phyloP scores from a whole-genome alignment of 2,329 filamentous ascomycete species.

The Sporothrix inflata region DNA sequence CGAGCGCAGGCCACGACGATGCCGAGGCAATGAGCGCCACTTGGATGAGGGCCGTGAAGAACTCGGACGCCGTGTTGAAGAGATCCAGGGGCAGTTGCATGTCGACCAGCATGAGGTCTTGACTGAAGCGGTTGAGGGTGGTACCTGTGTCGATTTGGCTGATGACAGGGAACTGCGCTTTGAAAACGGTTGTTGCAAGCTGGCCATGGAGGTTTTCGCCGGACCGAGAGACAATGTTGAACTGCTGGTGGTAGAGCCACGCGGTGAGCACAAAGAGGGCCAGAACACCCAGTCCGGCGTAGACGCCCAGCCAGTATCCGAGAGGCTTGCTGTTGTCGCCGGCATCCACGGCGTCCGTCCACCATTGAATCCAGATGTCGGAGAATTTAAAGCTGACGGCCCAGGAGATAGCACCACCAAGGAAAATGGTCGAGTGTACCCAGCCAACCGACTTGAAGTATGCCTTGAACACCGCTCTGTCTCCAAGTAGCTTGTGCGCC shows the following conservation, averaged over 20 bases:
- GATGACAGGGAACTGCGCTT: constrained; percentile 15
- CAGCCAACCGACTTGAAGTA: constrained; percentile 19
- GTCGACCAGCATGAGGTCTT: constrained; percentile 25
- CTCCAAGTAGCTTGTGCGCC: constrained; percentile 25
- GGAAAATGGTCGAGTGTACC: neutral
- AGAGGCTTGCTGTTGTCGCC: neutral
- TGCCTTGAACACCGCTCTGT: constrained; percentile 1
- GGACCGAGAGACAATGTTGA: neutral
- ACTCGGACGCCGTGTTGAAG: constrained; percentile 22
- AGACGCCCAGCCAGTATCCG: constrained; percentile 22
- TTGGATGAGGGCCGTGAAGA: constrained; percentile 17
- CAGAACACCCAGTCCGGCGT: neutral
- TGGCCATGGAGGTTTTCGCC: constrained; percentile 1
- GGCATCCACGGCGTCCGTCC: neutral
- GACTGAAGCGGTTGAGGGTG: constrained; percentile 22
- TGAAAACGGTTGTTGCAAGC: constrained; percentile 11
- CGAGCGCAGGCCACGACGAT: constrained; percentile 3
- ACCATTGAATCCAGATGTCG: constrained; percentile 23
- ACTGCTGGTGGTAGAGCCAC: constrained; percentile 22
- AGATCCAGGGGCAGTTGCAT: constrained; percentile 22
- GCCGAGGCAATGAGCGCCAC: constrained; percentile 5
- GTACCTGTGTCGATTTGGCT: constrained; percentile 21
- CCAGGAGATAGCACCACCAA: neutral
- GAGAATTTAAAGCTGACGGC: constrained; percentile 18
- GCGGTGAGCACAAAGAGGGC: constrained; percentile 8